phyloP scores from a whole-genome alignment of 2,329 filamentous ascomycete genomes.

The Diplodia scrobiculata region DNA sequence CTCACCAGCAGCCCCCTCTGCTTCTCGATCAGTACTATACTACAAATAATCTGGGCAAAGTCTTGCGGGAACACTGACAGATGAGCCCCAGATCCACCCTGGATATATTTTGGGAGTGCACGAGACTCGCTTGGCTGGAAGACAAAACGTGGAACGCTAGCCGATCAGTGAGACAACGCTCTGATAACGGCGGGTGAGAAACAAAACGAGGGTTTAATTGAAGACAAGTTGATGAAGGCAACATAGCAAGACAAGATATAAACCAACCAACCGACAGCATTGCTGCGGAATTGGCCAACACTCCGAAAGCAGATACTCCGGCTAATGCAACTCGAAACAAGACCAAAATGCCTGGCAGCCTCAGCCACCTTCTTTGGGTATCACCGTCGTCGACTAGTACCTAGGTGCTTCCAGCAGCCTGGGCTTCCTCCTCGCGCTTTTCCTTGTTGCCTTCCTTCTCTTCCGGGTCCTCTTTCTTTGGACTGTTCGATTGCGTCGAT shows the following conservation, averaged over 20 bases:
- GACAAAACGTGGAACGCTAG: background rate
- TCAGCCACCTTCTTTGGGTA: constrained; percentile 23
- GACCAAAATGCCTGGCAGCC: constrained; percentile 26
- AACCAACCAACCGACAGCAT: constrained; percentile 21
- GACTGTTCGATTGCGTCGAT: constrained; percentile 19
- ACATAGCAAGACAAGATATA: constrained; percentile 14
- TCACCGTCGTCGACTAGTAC: constrained; percentile 25
- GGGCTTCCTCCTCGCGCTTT: constrained; percentile 11
- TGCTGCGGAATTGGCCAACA: constrained; percentile 18
- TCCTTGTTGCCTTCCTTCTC: constrained; percentile 23
- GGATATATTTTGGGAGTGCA: background rate
- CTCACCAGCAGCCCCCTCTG: background rate
- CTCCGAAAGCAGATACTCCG: constrained; percentile 22
- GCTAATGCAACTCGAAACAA: constrained; percentile 27
- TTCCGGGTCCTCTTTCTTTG: constrained; percentile 21
- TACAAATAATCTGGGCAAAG: constrained; percentile 1
- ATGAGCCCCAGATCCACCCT: background rate
- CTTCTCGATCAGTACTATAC: constrained; percentile 21
- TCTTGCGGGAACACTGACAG: background rate
- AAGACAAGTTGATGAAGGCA: constrained; percentile 20
- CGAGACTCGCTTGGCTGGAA: background rate
- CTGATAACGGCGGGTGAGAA: background rate
- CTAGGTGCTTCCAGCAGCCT: constrained; percentile 16
- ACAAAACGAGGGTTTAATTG: constrained; percentile 11
- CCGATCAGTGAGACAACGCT: background rate